phyloP scores from a whole-genome alignment of 306 rosid species.

The Prunus mongolica region DNA sequence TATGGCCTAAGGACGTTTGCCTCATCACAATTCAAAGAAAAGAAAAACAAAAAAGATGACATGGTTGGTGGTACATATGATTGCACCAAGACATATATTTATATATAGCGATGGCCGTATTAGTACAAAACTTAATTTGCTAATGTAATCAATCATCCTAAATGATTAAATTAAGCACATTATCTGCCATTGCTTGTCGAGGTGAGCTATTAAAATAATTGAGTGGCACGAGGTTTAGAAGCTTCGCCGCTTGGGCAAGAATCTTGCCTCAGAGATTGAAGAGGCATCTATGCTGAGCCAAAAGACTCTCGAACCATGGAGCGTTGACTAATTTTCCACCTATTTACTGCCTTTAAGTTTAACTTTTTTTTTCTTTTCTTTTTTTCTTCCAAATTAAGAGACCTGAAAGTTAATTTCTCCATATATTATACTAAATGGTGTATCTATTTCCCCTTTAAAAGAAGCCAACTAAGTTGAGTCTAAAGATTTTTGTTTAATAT shows the following conservation, averaged over 20 bases:
- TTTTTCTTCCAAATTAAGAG: background rate
- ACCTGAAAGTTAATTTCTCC: too few species aligned
- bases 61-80: too few species aligned
- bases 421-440: too few species aligned
- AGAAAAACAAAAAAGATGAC: too few species aligned
- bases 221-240: conserved; percentile 48
- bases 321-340: conserved; percentile 2
- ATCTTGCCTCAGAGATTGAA: conserved; percentile 26
- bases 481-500: too few species aligned
- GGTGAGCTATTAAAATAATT: conserved; percentile 3
- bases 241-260: conserved; percentile 43
- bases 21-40: background rate
- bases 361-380: background rate
- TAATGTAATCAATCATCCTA: background rate
- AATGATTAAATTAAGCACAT: background rate
- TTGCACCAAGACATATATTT: background rate
- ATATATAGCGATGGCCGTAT: too few species aligned
- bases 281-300: conserved; percentile 26
- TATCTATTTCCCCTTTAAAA: background rate
- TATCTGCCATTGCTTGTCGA: conserved; percentile 3
- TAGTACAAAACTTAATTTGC: background rate
- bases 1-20: background rate
- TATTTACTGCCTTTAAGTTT: background rate
- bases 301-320: conserved; percentile 18
- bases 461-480: background rate